These are phyloP conservation scores for Kandelia obovata DNA, from an alignment of 345 rosid genomes.

Conservation along the genomic window DNA sequence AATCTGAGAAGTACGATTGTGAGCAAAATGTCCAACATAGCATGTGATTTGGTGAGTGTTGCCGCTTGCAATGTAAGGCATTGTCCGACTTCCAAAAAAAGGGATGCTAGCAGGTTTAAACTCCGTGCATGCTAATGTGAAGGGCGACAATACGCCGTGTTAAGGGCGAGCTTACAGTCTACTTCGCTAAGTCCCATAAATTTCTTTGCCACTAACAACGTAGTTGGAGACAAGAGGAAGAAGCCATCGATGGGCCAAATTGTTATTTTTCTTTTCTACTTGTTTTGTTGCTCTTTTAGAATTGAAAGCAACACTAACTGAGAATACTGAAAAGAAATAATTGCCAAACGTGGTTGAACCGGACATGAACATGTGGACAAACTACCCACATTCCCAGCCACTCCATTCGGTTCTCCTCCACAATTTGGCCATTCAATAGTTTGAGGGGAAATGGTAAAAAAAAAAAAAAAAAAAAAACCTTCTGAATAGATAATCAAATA, in stretches of 20 bases:
- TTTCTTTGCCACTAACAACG: constrained; percentile 8
- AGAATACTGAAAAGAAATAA: constrained; percentile 32
- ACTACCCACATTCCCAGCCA: constrained; percentile 15
- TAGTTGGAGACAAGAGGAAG: constrained; percentile 34
- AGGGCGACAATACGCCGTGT: constrained; percentile 20
- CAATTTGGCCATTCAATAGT: neutral
- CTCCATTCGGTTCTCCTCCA: constrained; percentile 6
- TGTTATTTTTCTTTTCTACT: constrained; percentile 9
- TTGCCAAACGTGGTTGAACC: constrained; percentile 23
- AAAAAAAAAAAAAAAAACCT: too few relatives aligned
- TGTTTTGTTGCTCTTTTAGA: constrained; percentile 28
- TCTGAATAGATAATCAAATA: too few relatives aligned
- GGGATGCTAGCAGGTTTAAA: neutral
- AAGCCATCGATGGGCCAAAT: constrained; percentile 32
- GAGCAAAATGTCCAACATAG: too few relatives aligned
- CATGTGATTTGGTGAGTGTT: too few relatives aligned
- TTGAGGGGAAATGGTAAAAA: neutral
- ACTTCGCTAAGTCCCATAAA: constrained; percentile 5
- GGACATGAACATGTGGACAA: constrained; percentile 52
- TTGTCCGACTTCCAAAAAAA: neutral
- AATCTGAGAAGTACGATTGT: too few relatives aligned
- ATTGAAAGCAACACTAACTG: neutral
- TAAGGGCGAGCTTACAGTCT: constrained; percentile 1
- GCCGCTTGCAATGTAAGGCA: too few relatives aligned
- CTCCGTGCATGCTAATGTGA: constrained; percentile 10